Conservation (phyloP, 345 rosid species). For the Eucalyptus marginata region DNA sequence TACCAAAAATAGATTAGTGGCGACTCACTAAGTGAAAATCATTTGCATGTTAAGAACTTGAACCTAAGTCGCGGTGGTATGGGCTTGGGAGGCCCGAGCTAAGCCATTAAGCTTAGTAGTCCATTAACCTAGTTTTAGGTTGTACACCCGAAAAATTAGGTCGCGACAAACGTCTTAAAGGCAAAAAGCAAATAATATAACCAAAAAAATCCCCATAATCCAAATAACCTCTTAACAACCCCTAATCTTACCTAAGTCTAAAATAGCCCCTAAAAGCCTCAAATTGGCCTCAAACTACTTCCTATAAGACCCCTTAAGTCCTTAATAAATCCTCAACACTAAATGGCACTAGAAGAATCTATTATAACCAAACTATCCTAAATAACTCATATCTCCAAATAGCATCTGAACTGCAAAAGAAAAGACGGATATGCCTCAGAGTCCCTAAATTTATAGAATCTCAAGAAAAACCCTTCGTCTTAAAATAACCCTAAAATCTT, state of each 20-base stretch:
- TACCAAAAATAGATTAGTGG: no score
- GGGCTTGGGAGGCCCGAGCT: no score
- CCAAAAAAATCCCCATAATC: neutral
- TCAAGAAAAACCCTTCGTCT: neutral
- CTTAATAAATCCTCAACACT: neutral
- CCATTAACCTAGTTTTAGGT: no score
- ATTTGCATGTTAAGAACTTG: no score
- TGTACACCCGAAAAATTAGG: no score
- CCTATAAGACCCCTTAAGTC: neutral
- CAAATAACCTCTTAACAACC: neutral
- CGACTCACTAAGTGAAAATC: no score
- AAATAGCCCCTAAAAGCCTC: neutral
- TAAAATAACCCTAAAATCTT: neutral
- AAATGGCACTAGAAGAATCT: neutral
- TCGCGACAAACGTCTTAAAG: neutral
- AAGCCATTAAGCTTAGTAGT: no score
- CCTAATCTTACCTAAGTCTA: neutral
- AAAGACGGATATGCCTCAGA: neutral
- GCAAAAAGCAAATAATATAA: no score
- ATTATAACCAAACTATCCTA: neutral
- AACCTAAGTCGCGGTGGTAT: no score
- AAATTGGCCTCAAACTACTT: neutral
- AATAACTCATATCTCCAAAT: neutral
- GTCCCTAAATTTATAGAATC: neutral
- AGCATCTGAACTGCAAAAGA: neutral